phyloP scores from a whole-genome alignment of 352 stramenopile genomes.

The Stephanocyclus meneghinianus region DNA sequence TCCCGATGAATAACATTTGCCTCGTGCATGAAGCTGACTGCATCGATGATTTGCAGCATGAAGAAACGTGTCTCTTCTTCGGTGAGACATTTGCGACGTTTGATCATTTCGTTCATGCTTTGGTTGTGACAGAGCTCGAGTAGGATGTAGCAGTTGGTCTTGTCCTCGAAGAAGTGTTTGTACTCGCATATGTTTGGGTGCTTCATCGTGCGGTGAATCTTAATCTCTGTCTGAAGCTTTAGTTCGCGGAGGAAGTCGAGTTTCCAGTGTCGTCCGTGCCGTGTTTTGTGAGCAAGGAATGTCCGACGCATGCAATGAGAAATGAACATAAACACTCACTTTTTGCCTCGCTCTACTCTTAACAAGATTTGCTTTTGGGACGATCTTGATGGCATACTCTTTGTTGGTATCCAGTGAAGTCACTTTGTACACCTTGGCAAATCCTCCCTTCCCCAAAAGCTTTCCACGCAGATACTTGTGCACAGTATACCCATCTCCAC shows the following conservation, averaged over 20 bases:
- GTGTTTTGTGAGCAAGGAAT: background rate
- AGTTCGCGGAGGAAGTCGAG: background rate
- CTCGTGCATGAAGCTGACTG: conserved; percentile 92
- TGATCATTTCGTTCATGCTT: conserved; percentile 94
- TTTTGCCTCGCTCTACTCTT: conserved; percentile 95
- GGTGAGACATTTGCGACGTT: conserved; percentile 90
- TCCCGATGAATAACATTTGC: conserved; percentile 95
- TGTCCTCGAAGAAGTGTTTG: conserved; percentile 98
- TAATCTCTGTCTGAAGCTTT: conserved; percentile 93
- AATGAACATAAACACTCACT: conserved; percentile 72
- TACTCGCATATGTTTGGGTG: conserved; percentile 95
- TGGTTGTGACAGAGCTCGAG: conserved; percentile 96
- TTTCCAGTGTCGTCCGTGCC: background rate
- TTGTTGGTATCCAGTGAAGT: conserved; percentile 90
- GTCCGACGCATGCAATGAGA: background rate
- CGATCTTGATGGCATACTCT: conserved; percentile 96
- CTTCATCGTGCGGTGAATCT: conserved; percentile 95
- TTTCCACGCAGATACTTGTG: conserved; percentile 90
- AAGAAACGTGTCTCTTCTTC: conserved; percentile 94
- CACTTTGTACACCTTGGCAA: conserved; percentile 96
- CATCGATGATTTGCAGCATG: conserved; percentile 88
- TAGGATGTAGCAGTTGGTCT: conserved; percentile 95
- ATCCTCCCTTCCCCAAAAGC: conserved; percentile 95
- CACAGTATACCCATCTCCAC: conserved; percentile 76
- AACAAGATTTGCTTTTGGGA: conserved; percentile 94